Conservation (phyloP, 2,329 filamentous ascomycete species). For the Myriosclerotinia scirpicola region DNA sequence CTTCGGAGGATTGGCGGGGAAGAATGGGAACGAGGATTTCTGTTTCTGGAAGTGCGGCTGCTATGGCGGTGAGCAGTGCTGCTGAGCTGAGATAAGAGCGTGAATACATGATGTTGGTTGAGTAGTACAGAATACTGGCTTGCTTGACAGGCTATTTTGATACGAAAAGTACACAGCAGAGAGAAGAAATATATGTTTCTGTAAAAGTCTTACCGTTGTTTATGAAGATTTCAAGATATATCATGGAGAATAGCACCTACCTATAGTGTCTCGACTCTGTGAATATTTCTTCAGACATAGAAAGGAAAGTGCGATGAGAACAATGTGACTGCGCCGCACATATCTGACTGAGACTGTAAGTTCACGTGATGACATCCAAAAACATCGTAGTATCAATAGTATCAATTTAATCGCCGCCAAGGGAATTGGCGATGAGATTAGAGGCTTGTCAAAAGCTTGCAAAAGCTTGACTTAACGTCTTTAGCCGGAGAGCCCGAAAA, state of each 20-base stretch:
- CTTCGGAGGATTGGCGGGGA: constrained; percentile 24
- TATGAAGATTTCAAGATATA: background rate
- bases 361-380: background rate
- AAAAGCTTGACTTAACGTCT: constrained; percentile 19
- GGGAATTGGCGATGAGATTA: constrained; percentile 6
- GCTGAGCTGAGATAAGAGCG: constrained; percentile 4
- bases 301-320: background rate
- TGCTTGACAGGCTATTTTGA: background rate
- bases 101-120: background rate
- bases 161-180: background rate
- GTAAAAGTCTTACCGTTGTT: background rate
- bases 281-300: background rate
- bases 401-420: background rate
- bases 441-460: constrained; percentile 12
- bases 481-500: background rate
- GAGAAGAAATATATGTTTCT: background rate
- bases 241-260: background rate
- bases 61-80: background rate
- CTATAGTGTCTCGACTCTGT: background rate
- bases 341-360: background rate
- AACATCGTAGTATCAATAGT: background rate
- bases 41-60: constrained; percentile 6
- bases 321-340: background rate
- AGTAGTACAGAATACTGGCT: background rate
- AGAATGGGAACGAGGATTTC: constrained; percentile 9